Base-by-base conservation (phyloP, 208 protist species). In the Leishmania lainsoni region DNA sequence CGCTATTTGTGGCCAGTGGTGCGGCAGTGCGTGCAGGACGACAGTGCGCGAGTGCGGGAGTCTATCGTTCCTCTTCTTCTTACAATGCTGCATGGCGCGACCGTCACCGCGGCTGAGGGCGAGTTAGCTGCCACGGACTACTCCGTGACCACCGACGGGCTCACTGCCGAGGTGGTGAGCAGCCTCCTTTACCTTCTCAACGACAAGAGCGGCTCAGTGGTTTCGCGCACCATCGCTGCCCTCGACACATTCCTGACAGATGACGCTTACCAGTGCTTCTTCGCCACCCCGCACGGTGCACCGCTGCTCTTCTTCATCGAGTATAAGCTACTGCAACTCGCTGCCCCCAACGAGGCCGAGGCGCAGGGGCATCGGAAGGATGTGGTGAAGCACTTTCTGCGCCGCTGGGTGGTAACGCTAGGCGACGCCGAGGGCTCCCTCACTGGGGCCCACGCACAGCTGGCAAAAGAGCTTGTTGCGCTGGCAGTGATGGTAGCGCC, bases 241-340 rank as follows among this genome's bases (percentile, higher is more conserved):
- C 83, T 97, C 17, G 90, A 95, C 63, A 83, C 84, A n/a, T 79
- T 97, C 32, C 84, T 97, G 42, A 93, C 89, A 26, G 89, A 93
- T 45, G 32, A 54, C 12, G 70, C 51, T 22, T 91, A 90, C 58
- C 78, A 75, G 35, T 52, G 56, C 42, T 77, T 93, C 48, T 76
- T 94, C 16, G 79, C 66, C 32, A 86, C 85, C 5, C 52, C 85
- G 52, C 85, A 68, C n/a, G 90, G 89, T 1, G 87, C 82, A 16
- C 71, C 85, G 16, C 79, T 94, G 22, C 72, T 96, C 8, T 81
- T 83, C 16, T 94, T 95, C 75, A 88, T 90, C 26, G 86, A 96
- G 78, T 86, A 86, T 29, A 95, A 94, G 56, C 83, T 97, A 32
- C 86, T 97, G 32, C 56, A 78, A 49, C 73, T 93, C n/a, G 83